Evolutionary conservation across 331 rosid genomes (phyloP).

Genomic region (Acacia concinna): DNA sequence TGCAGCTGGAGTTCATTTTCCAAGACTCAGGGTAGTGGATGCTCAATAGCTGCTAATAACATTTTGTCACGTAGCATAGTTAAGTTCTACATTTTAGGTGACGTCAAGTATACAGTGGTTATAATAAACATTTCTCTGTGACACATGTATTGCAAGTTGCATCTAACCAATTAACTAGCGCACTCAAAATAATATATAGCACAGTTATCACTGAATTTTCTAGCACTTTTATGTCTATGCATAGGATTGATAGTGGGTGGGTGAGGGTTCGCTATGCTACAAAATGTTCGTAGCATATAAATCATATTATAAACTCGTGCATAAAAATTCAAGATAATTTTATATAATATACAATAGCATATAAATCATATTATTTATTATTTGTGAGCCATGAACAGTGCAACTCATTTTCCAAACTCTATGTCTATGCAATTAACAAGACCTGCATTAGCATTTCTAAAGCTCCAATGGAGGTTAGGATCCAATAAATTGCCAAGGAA

Average conservation of each 20-base stretch:
- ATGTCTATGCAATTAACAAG: background rate
- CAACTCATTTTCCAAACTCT: background rate
- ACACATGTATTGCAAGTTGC: conserved; percentile 5
- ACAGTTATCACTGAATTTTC: conserved; percentile 19
- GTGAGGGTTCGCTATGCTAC: background rate
- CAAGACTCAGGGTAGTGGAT: background rate
- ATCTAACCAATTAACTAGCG: background rate
- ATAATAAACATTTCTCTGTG: background rate
- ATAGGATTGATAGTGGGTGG: background rate
- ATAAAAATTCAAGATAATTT: conserved; percentile 15
- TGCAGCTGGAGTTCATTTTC: background rate
- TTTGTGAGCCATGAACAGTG: background rate
- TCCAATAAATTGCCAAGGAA: conserved; percentile 16
- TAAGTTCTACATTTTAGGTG: background rate
- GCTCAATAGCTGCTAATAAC: background rate
- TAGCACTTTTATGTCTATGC: background rate
- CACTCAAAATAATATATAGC: background rate
- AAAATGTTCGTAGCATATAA: conserved; percentile 19
- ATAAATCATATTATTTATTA: background rate
- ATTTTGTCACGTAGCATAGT: background rate
- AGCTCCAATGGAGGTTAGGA: conserved; percentile 12
- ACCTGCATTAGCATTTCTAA: background rate
- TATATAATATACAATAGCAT: background rate
- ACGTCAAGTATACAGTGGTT: background rate
- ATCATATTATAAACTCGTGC: background rate